phyloP scores from a whole-genome alignment of 768 basidiomycete species.

The Candolleomyces aberdarensis region DNA sequence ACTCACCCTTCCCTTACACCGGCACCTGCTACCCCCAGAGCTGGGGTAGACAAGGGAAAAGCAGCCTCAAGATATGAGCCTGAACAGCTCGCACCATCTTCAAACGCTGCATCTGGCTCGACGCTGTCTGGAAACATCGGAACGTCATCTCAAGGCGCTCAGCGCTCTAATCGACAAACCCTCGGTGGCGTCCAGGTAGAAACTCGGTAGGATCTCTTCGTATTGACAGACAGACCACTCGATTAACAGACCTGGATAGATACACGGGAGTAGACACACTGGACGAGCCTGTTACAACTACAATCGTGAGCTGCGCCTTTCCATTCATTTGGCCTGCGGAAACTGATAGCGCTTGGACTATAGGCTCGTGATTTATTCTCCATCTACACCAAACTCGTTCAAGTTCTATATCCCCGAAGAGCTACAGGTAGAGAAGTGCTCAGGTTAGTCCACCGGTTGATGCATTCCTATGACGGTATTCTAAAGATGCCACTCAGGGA shows the following conservation, averaged over 20 bases:
- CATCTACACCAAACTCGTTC: slow-evolving; percentile 89
- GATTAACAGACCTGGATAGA: slow-evolving; percentile 30
- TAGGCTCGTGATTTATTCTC: slow-evolving; percentile 88
- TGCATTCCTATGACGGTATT: neutral
- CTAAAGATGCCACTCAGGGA: slow-evolving; percentile 52
- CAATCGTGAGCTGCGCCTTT: slow-evolving; percentile 60
- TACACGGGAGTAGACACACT: slow-evolving; percentile 85
- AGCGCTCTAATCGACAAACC: slow-evolving; percentile 49
- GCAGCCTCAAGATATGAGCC: slow-evolving; percentile 52
- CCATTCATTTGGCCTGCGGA: neutral
- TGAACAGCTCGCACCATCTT: slow-evolving; percentile 47
- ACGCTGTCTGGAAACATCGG: slow-evolving; percentile 72
- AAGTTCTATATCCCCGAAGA: slow-evolving; percentile 87
- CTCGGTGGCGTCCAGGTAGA: slow-evolving; percentile 89
- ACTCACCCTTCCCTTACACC: slow-evolving; percentile 54
- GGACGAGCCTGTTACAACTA: slow-evolving; percentile 86
- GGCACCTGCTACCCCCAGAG: slow-evolving; percentile 28
- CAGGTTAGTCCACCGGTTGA: slow-evolving; percentile 40
- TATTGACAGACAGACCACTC: neutral
- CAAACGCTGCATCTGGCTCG: slow-evolving; percentile 22
- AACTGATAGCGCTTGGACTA: neutral
- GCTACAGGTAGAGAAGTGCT: slow-evolving; percentile 76
- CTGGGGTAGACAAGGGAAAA: slow-evolving; percentile 61
- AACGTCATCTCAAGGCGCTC: slow-evolving; percentile 38
- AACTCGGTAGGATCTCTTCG: slow-evolving; percentile 57